Percentiles rank a stretch among this genome's conserved stretches.
These are phyloP conservation scores for Pseudonectria buxi DNA, from an alignment of 2,329 filamentous ascomycete genomes.

Conservation along the genomic window DNA sequence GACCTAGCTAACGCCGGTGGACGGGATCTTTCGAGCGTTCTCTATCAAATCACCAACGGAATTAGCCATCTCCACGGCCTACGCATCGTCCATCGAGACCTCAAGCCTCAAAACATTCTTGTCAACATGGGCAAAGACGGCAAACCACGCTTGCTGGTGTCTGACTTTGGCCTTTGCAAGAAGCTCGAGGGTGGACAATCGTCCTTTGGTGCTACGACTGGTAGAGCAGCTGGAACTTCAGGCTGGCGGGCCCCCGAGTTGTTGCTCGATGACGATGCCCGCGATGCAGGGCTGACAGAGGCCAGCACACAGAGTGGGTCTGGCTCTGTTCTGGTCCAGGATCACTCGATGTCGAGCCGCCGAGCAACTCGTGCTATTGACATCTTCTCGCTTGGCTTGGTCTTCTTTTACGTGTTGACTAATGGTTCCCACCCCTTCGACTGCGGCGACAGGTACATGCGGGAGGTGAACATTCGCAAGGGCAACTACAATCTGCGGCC, in stretches of 20 bases:
- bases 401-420: constrained; percentile 99
- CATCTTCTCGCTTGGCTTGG: constrained; percentile 91
- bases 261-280: constrained; percentile 69
- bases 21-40: constrained; percentile 67
- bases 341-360: constrained; percentile 54
- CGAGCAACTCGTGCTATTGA: constrained; percentile 94
- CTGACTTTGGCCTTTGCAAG: constrained; percentile 96
- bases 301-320: constrained; percentile 55
- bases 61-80: constrained; percentile 83
- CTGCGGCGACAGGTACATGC: constrained; percentile 88
- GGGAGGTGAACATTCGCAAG: constrained; percentile 95
- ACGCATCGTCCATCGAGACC: constrained; percentile 91
- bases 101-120: constrained; percentile 96
- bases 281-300: constrained; percentile 41
- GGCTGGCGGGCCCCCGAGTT: constrained; percentile 96
- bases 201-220: constrained; percentile 89
- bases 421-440: constrained; percentile 90
- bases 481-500: constrained; percentile 67
- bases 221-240: constrained; percentile 85
- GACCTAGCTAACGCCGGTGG: constrained; percentile 67
- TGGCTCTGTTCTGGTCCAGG: constrained; percentile 48
- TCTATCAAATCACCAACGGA: constrained; percentile 86
- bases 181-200: constrained; percentile 92
- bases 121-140: constrained; percentile 67
- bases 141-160: constrained; percentile 81